Base-by-base conservation (phyloP, 2,329 filamentous ascomycete species). In the Aspergillus carbonarius region DNA sequence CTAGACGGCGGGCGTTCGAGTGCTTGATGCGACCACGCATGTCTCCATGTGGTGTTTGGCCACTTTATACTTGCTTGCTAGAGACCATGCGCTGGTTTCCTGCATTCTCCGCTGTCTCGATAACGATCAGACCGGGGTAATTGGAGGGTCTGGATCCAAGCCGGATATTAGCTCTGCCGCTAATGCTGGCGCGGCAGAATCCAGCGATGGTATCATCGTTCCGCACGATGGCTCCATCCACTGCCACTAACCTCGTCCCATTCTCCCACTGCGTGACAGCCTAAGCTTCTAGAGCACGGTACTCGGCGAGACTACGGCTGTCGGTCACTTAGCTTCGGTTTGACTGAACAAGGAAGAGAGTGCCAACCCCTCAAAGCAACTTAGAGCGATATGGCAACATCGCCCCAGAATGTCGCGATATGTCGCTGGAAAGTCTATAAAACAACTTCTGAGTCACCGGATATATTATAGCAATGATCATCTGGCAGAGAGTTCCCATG, bases 391-490 rank as follows among this genome's bases (percentile, higher is more conserved):
- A 52, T 52, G 18, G 32, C 32, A 52, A 39, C 32, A 52, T 52
- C 34, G 49, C 49, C 12, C 32, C 49, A 37, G 32, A 52, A 25
- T 37, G 49, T 52, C 32, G 35, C 49, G 49, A 52, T 47, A 50
- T 50, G 25, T 25, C 17, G 15, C 7, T 4, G 7, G 6, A 39
- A 52, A 17, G 2, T 12, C 30, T 52, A 39, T 52, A 25, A 52
- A 52, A 23, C 13, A 25, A 25, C n/a, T 18, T 15, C 2, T 12
- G n/a, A 13, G 5, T 7, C 20, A 15, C 13, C 13, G 23, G 20
- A 37, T 39, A 20, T 6, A 9, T 27, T 5, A n/a, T 18, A 20
- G 4, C 10, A 12, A 17, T 25, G 20, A 4, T 7, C 4, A 32
- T 17, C 49, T 17, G 13, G 42, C 13, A 9, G 2, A 18, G 15